Conservation (phyloP, 495 filamentous ascomycete species). For the Paragyromitra xinjiangensis region DNA sequence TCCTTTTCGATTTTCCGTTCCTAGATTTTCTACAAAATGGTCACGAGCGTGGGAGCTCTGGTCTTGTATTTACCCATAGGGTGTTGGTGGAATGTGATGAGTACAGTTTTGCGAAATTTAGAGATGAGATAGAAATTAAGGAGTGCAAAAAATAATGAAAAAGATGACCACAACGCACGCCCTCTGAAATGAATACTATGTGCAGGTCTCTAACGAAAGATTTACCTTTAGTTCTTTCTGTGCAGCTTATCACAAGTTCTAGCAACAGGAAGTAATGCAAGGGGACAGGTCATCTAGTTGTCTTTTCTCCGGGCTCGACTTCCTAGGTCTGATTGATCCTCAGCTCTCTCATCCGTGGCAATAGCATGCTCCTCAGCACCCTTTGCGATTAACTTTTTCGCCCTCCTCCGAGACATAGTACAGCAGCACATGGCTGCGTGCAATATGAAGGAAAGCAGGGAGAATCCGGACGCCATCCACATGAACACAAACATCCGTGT, state of each 20-base stretch:
- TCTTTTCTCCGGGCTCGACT: constrained; percentile 2
- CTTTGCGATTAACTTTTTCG: neutral
- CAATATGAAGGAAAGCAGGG: constrained; percentile 73
- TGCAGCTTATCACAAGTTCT: neutral
- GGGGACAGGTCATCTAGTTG: neutral
- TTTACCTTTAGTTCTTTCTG: neutral
- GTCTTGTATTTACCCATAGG: constrained; percentile 15
- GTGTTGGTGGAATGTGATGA: neutral
- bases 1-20: neutral
- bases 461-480: constrained; percentile 79
- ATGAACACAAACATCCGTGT: constrained; percentile 84
- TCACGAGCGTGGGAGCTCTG: neutral
- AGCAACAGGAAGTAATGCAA: too few species aligned
- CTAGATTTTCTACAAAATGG: neutral
- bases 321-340: neutral
- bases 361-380: neutral
- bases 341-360: neutral
- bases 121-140: constrained; percentile 5
- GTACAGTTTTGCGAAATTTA: neutral
- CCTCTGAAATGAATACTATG: too few species aligned
- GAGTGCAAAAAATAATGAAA: neutral
- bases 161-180: too few species aligned
- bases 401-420: constrained; percentile 29
- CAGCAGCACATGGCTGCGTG: constrained; percentile 80
- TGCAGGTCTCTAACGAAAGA: too few species aligned